Evolutionary conservation across 2,329 filamentous ascomycete genomes (phyloP), one percentile per base, ranked within the genome.

Genomic region (Lecanicillium sp.): DNA sequence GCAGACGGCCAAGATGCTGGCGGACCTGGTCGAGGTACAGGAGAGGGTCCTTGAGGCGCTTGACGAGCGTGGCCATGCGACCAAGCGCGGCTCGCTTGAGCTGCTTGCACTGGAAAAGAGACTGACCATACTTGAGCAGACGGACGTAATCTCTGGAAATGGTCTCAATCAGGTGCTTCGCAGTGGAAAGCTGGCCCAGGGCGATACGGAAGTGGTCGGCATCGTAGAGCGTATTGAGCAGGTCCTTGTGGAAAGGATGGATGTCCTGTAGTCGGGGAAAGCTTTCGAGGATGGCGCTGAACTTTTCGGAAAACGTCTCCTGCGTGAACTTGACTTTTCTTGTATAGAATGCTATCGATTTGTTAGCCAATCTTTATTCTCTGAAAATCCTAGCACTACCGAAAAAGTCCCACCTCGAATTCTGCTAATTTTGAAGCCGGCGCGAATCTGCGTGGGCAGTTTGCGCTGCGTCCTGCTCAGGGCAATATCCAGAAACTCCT

Each of bases 241-340:
- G 82, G 54, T 71, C 67, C 68, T 68, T 75, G 78, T 83, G 89
- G 71, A 95, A 95, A 38, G 90, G 89, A 60, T 95, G 90, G 58
- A 95, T 90, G 59, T 98, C 92, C 59, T 87, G 81, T 39, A 98
- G 74, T 42, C 89, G 79, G 40, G 92, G 92, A 57, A 98, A 95
- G 53, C 85, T 86, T 62, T 95, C 85, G 55, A 96, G 79, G 55
- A 95, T 95, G 44, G 81, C 77, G 50, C 79, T 78, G 50, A 98
- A 80, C 67, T 96, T 96, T 63, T 98, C 92, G 48, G 81, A 80
- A 64, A 95, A 95, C 30, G 90, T 96, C 68, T 98, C 92, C 57
- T 90, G 83, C 5, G 92, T 95, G 67, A 88, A 98, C 67, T 96
- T 96, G 73, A 95, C 89, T 67, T 96, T 96, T 61, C 92, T 75